A percentile compares a stretch with the other conserved stretches of the same genome.
Evolutionary conservation across 2,329 filamentous ascomycete species (phyloP).

Genomic region (Trichoderma koningii): DNA sequence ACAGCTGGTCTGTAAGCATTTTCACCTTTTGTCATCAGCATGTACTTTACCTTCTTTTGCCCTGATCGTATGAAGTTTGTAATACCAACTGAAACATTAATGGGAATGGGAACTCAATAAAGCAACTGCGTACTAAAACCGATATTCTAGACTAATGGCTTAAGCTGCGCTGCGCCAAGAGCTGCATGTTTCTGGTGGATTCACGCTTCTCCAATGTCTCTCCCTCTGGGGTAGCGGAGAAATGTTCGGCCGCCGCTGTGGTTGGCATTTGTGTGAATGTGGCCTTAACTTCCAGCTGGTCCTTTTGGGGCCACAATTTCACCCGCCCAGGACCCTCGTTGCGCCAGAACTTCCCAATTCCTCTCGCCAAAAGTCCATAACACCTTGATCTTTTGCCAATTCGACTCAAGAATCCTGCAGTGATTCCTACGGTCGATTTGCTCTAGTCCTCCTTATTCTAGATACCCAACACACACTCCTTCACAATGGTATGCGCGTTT

Average conservation of each 20-base stretch:
- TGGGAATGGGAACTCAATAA: slow-evolving; percentile 7
- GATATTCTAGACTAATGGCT: no score
- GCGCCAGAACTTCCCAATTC: slow-evolving; percentile 30
- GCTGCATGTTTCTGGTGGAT: not conserved
- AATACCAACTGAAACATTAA: not conserved
- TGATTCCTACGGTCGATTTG: slow-evolving; percentile 36
- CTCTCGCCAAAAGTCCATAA: slow-evolving; percentile 29
- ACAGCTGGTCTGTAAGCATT: not conserved
- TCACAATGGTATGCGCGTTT: slow-evolving; percentile 39
- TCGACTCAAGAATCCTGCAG: slow-evolving; percentile 41
- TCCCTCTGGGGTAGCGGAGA: slow-evolving; percentile 35
- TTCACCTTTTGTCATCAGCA: not conserved
- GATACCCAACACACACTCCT: slow-evolving; percentile 28
- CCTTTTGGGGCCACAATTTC: slow-evolving; percentile 35
- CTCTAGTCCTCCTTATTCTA: slow-evolving; percentile 27
- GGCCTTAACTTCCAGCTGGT: slow-evolving; percentile 45
- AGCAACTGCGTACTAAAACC: no score
- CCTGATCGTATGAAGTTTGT: not conserved
- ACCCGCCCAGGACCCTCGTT: slow-evolving; percentile 25
- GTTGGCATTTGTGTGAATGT: slow-evolving; percentile 45
- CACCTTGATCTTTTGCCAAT: slow-evolving; percentile 31
- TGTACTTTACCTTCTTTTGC: not conserved
- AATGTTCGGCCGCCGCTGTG: slow-evolving; percentile 39
- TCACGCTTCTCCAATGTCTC: no score
- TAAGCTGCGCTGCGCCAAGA: not conserved